phyloP scores from a whole-genome alignment of 768 basidiomycete species.

The Leucocoprinus leucothites region DNA sequence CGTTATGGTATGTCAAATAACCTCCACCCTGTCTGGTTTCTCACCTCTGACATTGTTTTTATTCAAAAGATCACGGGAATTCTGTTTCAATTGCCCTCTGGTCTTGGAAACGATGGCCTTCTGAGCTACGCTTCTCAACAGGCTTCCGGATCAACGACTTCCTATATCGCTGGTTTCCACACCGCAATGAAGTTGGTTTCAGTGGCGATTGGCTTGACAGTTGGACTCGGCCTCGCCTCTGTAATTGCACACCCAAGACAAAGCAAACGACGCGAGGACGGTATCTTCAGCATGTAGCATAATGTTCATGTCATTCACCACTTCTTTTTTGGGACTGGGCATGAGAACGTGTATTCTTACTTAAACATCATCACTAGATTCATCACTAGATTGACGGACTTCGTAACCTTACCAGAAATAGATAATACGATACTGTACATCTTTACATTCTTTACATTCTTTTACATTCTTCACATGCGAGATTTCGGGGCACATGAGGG shows the following conservation, averaged over 20 bases:
- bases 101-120: conserved; percentile 76
- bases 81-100: conserved; percentile 82
- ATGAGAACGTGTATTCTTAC: not conserved
- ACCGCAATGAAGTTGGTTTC: conserved; percentile 75
- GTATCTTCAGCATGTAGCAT: conserved; percentile 56
- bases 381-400: not conserved
- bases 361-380: not conserved
- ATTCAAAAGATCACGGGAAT: conserved; percentile 62
- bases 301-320: not conserved
- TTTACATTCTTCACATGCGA: too few relatives aligned
- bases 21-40: not conserved
- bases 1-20: conserved; percentile 55
- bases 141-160: conserved; percentile 45
- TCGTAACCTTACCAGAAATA: conserved; percentile 2
- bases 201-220: conserved; percentile 76
- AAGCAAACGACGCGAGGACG: conserved; percentile 52
- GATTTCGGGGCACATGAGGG: too few relatives aligned
- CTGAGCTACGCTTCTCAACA: conserved; percentile 64
- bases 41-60: conserved; percentile 7
- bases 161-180: conserved; percentile 69
- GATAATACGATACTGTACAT: too few relatives aligned
- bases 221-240: conserved; percentile 72
- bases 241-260: conserved; percentile 64
- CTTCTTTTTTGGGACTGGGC: not conserved
- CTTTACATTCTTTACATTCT: too few relatives aligned